A percentile compares a stretch with the other conserved stretches of the same genome.
phyloP scores from a whole-genome alignment of 805 yeast species.

The Barnettozyma populi region DNA sequence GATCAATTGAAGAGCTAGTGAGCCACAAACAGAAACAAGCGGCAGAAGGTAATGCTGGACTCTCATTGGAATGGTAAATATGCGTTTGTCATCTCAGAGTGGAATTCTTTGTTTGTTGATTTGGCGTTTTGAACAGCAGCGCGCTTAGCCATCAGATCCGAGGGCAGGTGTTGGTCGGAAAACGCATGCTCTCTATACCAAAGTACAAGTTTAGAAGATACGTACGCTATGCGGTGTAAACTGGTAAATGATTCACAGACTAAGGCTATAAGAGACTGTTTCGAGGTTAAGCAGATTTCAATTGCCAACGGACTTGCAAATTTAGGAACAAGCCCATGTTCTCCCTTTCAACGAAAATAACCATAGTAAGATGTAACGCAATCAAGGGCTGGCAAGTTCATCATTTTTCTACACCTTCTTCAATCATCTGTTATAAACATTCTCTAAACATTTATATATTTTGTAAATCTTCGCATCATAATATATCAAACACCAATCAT shows the following conservation, averaged over 20 bases:
- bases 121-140: not conserved
- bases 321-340: too few species aligned
- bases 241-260: too few species aligned
- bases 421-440: conserved; percentile 13
- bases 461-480: conserved; percentile 8
- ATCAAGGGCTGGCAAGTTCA: too few species aligned
- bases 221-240: too few species aligned
- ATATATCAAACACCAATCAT: conserved; percentile 5
- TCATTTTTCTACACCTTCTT: not conserved
- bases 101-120: not conserved
- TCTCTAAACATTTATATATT: conserved; percentile 16
- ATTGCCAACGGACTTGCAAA: too few species aligned
- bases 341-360: too few species aligned
- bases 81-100: not conserved
- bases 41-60: conserved; percentile 12
- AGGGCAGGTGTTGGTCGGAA: not conserved
- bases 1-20: conserved; percentile 15
- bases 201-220: too few species aligned
- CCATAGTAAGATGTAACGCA: too few species aligned
- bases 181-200: too few species aligned
- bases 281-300: too few species aligned
- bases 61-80: conserved; percentile 11
- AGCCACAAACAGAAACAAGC: conserved; percentile 10
- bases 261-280: too few species aligned
- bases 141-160: not conserved